These are phyloP conservation scores for Clavariopsis aquatica DNA, from an alignment of 495 filamentous ascomycete genomes.

Conservation along the genomic window DNA sequence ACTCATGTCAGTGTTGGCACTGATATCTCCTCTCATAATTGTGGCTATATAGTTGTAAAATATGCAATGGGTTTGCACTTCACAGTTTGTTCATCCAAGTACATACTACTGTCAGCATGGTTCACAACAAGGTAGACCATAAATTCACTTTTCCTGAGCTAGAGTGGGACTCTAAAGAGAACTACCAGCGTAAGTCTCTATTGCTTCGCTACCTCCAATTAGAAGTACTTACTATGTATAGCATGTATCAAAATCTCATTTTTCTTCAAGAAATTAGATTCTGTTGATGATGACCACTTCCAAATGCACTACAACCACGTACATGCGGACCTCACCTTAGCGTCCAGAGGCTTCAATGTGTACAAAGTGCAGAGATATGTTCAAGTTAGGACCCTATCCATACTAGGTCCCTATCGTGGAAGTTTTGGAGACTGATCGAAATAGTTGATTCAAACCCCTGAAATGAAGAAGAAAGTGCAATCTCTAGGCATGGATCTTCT, in stretches of 20 bases:
- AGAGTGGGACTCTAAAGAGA: constrained; percentile 37
- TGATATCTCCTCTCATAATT: neutral
- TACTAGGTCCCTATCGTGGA: neutral
- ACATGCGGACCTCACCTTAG: constrained; percentile 40
- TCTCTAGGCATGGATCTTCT: constrained; percentile 39
- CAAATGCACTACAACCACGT: constrained; percentile 43
- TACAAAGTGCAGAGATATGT: constrained; percentile 41
- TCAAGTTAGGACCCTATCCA: constrained; percentile 17
- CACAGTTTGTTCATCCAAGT: neutral
- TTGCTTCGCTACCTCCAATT: neutral
- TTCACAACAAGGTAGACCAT: constrained; percentile 42
- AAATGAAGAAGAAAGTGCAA: constrained; percentile 40
- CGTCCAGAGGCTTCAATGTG: constrained; percentile 36
- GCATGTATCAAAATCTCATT: constrained; percentile 42
- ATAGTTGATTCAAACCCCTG: constrained; percentile 37
- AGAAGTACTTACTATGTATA: neutral
- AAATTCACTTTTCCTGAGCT: constrained; percentile 32
- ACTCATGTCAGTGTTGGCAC: neutral
- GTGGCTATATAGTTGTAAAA: neutral
- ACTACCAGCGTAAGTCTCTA: constrained; percentile 37
- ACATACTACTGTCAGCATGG: constrained; percentile 18
- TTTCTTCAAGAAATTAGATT: constrained; percentile 43
- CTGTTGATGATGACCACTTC: constrained; percentile 43
- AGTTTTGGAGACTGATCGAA: neutral
- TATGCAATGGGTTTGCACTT: neutral